phyloP scores from a whole-genome alignment of 1,139 yeast genomes.

The Chernovozyma aurita region DNA sequence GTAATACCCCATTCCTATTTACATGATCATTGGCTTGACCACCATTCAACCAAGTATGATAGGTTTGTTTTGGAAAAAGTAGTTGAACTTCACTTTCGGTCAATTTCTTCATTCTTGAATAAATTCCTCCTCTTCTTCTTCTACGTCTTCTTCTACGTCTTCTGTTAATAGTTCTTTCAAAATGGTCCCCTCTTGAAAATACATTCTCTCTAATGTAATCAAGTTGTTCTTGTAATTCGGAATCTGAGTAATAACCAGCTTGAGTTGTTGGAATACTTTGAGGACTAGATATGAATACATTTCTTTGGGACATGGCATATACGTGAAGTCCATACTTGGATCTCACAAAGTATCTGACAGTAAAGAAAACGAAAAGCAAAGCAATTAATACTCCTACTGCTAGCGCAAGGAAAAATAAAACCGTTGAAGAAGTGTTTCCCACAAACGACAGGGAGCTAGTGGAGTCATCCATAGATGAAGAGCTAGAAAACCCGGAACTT shows the following conservation, averaged over 20 bases:
- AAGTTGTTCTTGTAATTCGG: slow-evolving; percentile 33
- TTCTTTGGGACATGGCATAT: slow-evolving; percentile 31
- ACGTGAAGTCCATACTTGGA: slow-evolving; percentile 53
- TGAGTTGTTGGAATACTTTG: slow-evolving; percentile 1
- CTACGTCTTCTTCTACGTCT: slow-evolving; percentile 21
- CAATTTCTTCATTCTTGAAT: slow-evolving; percentile 48
- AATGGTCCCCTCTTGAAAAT: slow-evolving; percentile 25
- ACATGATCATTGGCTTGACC: slow-evolving; percentile 42
- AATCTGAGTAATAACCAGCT: slow-evolving; percentile 10
- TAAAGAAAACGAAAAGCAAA: slow-evolving; percentile 50
- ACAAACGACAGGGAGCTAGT: slow-evolving; percentile 20
- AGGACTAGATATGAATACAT: slow-evolving; percentile 9
- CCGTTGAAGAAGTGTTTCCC: slow-evolving; percentile 53
- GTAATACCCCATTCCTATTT: slow-evolving; percentile 29
- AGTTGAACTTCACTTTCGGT: slow-evolving; percentile 59
- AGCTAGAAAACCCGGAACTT: too few species aligned
- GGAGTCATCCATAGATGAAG: too few species aligned
- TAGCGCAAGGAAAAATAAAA: slow-evolving; percentile 57
- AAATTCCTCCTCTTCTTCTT: slow-evolving; percentile 36
- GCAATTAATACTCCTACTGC: slow-evolving; percentile 61
- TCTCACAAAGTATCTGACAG: slow-evolving; percentile 54
- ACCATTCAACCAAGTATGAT: slow-evolving; percentile 58
- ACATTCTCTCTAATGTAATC: slow-evolving; percentile 31
- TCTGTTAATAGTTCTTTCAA: slow-evolving; percentile 23
- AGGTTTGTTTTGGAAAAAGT: slow-evolving; percentile 62